Base-by-base conservation (phyloP, 2,329 filamentous ascomycete species). In the Phaeosphaeria sp. region DNA sequence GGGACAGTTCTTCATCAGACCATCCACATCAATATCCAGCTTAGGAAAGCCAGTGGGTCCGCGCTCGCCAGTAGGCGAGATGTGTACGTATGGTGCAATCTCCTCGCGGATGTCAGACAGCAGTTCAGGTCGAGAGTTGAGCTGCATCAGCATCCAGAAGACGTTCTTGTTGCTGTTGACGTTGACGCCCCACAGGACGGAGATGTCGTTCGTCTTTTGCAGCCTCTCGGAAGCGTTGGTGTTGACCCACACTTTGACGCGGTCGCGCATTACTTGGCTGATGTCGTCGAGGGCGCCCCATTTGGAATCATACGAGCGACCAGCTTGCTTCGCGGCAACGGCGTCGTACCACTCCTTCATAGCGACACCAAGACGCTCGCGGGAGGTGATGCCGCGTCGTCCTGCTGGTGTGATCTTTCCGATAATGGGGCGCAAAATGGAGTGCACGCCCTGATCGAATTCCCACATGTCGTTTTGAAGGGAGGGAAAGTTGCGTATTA, bases 81-180 rank as follows among this genome's bases (percentile, higher is more conserved):
- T 73, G 44, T 73, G 73, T 17, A 77, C 79, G 51, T 76, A 81
- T 2, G 79, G 75, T 1, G 72, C 69, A 25, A 83, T 79, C 64
- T 86, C 83, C 43, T 74, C 65, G 8, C 81, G 74, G 18, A 85
- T 75, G 8, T 78, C 73, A 15, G 75, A 65, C 18, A 81, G 64
- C 15, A 84, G 74, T 0, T 67, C 66, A 2, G 75, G 72, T 15
- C 78, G 77, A 1, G 78, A 71, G 53, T 80, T 77, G 40, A 85
- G 77, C 49, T 81, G 79, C 24, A 82, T 71, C 8, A 84, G 60
- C 59, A 80, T 78, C 82, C 83, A 85, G 66, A 83, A 84, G 48
- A 60, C 47, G 52, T 60, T 60, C 52, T 63, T 58, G 50, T 63
- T 63, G 22, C 46, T 50, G 42, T 63, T 60, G 18, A 63, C 60